Percentiles rank a stretch among this genome's conserved stretches.
Evolutionary conservation across 108 stramenopile genomes (phyloP).

Genomic region (Poteriospumella lacustris): DNA sequence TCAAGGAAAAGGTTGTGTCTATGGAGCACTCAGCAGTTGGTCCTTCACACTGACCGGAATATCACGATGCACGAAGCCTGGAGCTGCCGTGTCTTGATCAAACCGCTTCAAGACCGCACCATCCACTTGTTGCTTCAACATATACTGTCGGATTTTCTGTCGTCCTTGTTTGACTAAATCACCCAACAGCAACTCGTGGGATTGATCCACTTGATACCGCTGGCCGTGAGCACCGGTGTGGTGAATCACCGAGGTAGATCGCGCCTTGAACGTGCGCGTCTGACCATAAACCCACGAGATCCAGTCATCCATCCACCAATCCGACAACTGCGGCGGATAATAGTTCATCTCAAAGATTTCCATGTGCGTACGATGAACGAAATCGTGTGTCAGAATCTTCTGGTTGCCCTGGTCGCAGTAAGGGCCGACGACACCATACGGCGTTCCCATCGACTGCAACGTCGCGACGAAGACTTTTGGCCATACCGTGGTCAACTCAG

Average conservation of each 20-base stretch:
- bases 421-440: conserved; percentile 48
- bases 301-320: conserved; percentile 61
- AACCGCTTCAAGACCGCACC: background rate
- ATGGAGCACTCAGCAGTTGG: no score
- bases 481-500: conserved; percentile 42
- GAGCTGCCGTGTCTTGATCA: background rate
- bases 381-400: conserved; percentile 53
- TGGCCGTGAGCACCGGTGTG: conserved; percentile 58
- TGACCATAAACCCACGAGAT: conserved; percentile 51
- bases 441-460: conserved; percentile 36
- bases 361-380: conserved; percentile 53
- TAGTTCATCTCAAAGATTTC: conserved; percentile 51
- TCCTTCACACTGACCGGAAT: no score
- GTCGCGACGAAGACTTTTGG: conserved; percentile 39
- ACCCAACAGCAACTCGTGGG: conserved; percentile 31
- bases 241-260: conserved; percentile 56
- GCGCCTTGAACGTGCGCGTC: conserved; percentile 49
- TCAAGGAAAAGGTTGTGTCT: no score
- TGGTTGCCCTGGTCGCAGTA: conserved; percentile 31
- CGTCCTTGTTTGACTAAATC: background rate
- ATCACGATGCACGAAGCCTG: background rate
- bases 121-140: background rate
- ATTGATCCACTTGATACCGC: conserved; percentile 51
- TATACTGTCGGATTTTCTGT: background rate
- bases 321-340: conserved; percentile 47